Percentiles rank a stretch among this genome's conserved stretches.
These are phyloP conservation scores for Leptodermis oblonga DNA, from an alignment of 257 asterid species.

Conservation along the genomic window DNA sequence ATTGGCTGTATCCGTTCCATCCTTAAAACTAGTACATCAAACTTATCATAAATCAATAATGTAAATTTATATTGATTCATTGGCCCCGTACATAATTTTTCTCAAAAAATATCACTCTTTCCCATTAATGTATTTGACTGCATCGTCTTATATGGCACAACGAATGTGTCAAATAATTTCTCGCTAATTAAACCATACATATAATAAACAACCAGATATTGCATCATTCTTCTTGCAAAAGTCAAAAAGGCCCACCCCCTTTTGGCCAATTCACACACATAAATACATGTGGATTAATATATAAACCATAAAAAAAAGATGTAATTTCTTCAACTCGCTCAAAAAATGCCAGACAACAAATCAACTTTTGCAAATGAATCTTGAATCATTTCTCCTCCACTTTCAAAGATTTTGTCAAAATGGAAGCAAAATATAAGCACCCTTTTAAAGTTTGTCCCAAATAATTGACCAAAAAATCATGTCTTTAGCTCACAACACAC, in stretches of 20 bases:
- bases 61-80: too few species aligned
- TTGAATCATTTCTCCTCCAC: constrained; percentile 16
- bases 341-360: constrained; percentile 5
- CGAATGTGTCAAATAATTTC: too few species aligned
- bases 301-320: too few species aligned
- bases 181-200: not conserved
- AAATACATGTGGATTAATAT: too few species aligned
- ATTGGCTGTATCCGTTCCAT: too few species aligned
- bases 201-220: not conserved
- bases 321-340: not conserved
- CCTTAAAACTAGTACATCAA: too few species aligned
- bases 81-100: too few species aligned
- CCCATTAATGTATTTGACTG: too few species aligned
- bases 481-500: constrained; percentile 4
- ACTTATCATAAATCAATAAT: too few species aligned
- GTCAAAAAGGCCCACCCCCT: constrained; percentile 16
- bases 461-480: constrained; percentile 13
- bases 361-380: constrained; percentile 17
- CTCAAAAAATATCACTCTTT: too few species aligned
- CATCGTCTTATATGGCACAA: too few species aligned
- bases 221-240: constrained; percentile 1
- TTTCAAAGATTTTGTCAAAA: constrained; percentile 19
- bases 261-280: constrained; percentile 4
- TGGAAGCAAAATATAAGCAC: not conserved
- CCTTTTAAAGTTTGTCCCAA: constrained; percentile 6